These are phyloP conservation scores for Leccinum uliginosum DNA, from an alignment of 768 basidiomycete species.

Conservation along the genomic window DNA sequence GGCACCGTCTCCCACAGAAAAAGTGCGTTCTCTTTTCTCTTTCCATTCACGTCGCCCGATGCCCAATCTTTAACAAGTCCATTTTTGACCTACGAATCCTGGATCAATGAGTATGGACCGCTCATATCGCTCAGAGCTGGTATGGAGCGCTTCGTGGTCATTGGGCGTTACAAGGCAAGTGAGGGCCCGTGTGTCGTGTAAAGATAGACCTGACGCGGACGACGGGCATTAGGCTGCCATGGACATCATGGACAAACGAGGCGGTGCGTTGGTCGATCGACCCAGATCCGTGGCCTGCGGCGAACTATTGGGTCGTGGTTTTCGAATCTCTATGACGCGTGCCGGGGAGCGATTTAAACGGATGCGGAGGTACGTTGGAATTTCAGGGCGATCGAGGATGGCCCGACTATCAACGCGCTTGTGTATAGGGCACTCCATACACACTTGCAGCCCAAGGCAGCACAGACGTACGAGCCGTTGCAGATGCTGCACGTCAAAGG, in stretches of 20 bases:
- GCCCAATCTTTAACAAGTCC: neutral
- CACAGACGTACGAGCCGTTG: constrained; percentile 41
- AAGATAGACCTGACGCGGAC: neutral
- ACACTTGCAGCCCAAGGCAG: constrained; percentile 46
- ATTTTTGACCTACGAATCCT: constrained; percentile 37
- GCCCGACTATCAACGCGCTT: neutral
- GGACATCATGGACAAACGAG: constrained; percentile 59
- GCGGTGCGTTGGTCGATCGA: constrained; percentile 24
- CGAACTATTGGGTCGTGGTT: constrained; percentile 49
- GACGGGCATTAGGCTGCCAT: constrained; percentile 40
- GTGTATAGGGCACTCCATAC: constrained; percentile 45
- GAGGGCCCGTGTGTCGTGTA: neutral
- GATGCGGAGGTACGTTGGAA: constrained; percentile 43
- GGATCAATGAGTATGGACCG: constrained; percentile 55
- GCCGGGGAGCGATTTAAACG: constrained; percentile 50
- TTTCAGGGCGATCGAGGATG: too few species aligned
- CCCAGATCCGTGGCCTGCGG: constrained; percentile 45
- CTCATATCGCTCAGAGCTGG: constrained; percentile 51
- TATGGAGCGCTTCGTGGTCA: constrained; percentile 8
- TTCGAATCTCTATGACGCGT: constrained; percentile 45
- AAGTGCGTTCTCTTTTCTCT: constrained; percentile 1
- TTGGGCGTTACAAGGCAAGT: constrained; percentile 17
- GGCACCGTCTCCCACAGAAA: constrained; percentile 3
- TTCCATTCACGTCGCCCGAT: neutral
- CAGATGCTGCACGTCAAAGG: constrained; percentile 33